Evolutionary conservation across 495 filamentous ascomycete species (phyloP).

Genomic region (Astrothelium macrocarpum): DNA sequence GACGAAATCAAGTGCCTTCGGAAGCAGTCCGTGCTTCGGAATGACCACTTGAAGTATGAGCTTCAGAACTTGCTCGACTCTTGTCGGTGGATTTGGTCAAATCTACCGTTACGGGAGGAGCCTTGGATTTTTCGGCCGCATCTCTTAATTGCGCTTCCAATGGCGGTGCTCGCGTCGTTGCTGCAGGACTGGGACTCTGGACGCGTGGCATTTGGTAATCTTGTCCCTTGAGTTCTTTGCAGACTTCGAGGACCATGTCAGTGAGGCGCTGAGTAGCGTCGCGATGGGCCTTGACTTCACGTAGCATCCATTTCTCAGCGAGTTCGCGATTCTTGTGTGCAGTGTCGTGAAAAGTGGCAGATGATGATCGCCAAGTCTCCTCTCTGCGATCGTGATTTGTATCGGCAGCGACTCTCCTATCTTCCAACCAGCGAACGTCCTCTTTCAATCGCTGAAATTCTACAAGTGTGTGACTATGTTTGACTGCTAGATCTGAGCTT

Average conservation of each 20-base stretch:
- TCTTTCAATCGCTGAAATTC: constrained; percentile 4
- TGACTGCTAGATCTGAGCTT: background rate
- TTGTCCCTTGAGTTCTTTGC: background rate
- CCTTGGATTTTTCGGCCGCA: background rate
- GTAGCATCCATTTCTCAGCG: constrained; percentile 23
- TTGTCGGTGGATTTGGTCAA: background rate
- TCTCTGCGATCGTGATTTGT: constrained; percentile 23
- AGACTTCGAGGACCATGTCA: background rate
- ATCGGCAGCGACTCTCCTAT: constrained; percentile 22
- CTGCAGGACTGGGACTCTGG: background rate
- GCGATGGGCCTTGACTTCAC: constrained; percentile 20
- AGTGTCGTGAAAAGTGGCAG: constrained; percentile 29
- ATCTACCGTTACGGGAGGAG: background rate
- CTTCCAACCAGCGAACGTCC: constrained; percentile 30
- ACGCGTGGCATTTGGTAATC: background rate
- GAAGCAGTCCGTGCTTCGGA: background rate
- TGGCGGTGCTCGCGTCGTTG: background rate
- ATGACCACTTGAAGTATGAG: constrained; percentile 3
- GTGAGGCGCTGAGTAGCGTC: background rate
- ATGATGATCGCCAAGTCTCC: constrained; percentile 29
- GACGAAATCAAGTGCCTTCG: constrained; percentile 1
- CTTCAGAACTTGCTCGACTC: background rate
- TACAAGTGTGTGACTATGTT: background rate
- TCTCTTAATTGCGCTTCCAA: background rate
- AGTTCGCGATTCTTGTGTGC: constrained; percentile 22